phyloP scores from a whole-genome alignment of 176 grass and related monocot species.

The Saccharum officinarum region DNA sequence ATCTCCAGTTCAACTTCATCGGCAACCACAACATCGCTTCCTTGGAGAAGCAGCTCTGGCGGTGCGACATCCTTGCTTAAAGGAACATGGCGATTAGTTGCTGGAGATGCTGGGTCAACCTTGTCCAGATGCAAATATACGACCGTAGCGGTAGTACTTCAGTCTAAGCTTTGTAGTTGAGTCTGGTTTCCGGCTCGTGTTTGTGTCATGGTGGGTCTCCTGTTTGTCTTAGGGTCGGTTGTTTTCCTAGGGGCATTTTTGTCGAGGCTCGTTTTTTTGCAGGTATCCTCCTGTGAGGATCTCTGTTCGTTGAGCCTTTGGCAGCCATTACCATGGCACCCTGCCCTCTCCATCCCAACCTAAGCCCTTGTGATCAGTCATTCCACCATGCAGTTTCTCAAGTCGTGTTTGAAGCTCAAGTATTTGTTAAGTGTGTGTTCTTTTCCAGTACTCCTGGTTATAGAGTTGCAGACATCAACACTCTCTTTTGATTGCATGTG shows the following conservation, averaged over 20 bases:
- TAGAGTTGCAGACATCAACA: slow-evolving; percentile 27
- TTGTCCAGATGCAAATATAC: slow-evolving; percentile 59
- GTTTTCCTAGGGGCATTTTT: slow-evolving; percentile 52
- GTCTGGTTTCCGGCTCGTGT: slow-evolving; percentile 52
- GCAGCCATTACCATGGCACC: slow-evolving; percentile 37
- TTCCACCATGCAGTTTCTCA: slow-evolving; percentile 55
- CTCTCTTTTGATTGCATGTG: slow-evolving; percentile 36
- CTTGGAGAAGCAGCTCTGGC: slow-evolving; percentile 79
- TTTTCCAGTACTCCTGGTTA: slow-evolving; percentile 47
- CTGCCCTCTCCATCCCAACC: slow-evolving; percentile 59
- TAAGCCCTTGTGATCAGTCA: slow-evolving; percentile 48
- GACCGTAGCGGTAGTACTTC: slow-evolving; percentile 37
- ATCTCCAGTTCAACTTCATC: slow-evolving; percentile 79
- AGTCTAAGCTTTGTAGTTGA: slow-evolving; percentile 33
- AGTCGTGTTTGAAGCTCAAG: slow-evolving; percentile 53
- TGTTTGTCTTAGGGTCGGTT: slow-evolving; percentile 52
- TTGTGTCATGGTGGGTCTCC: slow-evolving; percentile 51
- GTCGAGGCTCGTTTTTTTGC: slow-evolving; percentile 77
- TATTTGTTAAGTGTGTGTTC: slow-evolving; percentile 32
- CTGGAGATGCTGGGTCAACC: slow-evolving; percentile 32
- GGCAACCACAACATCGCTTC: slow-evolving; percentile 65
- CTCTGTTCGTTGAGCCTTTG: slow-evolving; percentile 65
- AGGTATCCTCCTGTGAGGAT: slow-evolving; percentile 29
- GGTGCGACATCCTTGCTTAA: slow-evolving; percentile 91
- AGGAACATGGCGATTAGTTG: slow-evolving; percentile 19